Base-by-base conservation (phyloP, 352 stramenopile species). In the Phytophthora fragariaefolia region DNA sequence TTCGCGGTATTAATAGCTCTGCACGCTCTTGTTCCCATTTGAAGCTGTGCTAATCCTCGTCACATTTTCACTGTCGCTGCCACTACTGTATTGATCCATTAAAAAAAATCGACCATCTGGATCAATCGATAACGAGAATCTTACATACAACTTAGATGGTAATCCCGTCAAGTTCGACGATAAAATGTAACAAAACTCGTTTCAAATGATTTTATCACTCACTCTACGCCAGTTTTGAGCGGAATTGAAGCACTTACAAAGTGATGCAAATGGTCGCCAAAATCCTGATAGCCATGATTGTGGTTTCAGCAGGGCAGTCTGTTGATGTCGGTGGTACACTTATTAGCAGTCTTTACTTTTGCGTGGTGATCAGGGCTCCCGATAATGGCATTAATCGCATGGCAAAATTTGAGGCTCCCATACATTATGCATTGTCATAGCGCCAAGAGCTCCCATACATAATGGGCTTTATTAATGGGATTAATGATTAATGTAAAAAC, bases 1-100 rank as follows among this genome's bases (percentile, higher is more conserved):
- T 47, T 9, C 40, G 40, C 40, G 40, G 24, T 23, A 18, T 17
- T 24, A n/a, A n/a, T n/a, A n/a, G n/a, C 40, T 18, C 5, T 47
- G 40, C n/a, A 24, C n/a, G 40, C 24, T 47, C 18, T 17, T 47
- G 40, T 47, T 47, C 18, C 40, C 40, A 18, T 47, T 47, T 7
- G 40, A 47, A 47, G 40, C 40, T 47, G 40, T 47, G 40, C 18
- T 47, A 18, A 47, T 47, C 40, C 40, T 47, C 18, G 2, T 26
- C 4, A 47, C 40, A 17, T 47, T 47, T 15, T 47, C 40, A 23
- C 1, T 47, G 13, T 47, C 40, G n/a, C 40, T 47, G 40, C 40
- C 40, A 0, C 18, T 47, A 3, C 24, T 47, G 40, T 47, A 24
- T 23, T 47, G 40, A 18, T 47, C 40, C 6, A 47, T 47, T 23